Conservation (phyloP, 306 rosid species). For the Cucumis sativus region DNA sequence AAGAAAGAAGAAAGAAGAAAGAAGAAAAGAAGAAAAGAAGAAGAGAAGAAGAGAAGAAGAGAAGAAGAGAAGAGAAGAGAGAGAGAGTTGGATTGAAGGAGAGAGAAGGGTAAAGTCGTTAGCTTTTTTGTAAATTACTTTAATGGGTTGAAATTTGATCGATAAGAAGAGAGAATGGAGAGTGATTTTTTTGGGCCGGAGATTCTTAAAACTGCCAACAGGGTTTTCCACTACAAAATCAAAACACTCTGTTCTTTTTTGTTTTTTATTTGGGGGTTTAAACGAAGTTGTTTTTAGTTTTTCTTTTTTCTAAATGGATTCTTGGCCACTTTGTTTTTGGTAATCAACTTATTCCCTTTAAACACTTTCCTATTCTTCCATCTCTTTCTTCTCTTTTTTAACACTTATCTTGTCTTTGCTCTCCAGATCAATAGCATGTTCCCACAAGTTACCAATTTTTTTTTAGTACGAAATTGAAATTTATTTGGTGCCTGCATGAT, state of each 20-base stretch:
- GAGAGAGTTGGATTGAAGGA: background rate
- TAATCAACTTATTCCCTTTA: background rate
- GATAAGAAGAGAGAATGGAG: background rate
- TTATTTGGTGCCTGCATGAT: too few relatives aligned
- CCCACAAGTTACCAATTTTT: too few relatives aligned
- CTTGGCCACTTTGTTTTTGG: too few relatives aligned
- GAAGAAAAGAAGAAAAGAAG: background rate
- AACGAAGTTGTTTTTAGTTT: too few relatives aligned
- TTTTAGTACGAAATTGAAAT: too few relatives aligned
- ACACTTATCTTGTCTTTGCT: background rate
- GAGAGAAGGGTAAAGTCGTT: background rate
- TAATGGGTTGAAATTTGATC: too few relatives aligned
- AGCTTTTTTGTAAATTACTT: background rate
- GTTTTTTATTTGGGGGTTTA: too few relatives aligned
- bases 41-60: background rate
- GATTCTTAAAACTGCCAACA: background rate
- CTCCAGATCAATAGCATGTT: background rate
- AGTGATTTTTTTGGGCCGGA: background rate
- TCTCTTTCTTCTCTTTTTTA: too few relatives aligned
- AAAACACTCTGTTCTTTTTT: background rate
- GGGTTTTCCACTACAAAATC: background rate
- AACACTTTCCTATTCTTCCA: background rate
- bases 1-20: background rate
- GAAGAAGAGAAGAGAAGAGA: background rate
- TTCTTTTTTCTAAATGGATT: too few relatives aligned